These are phyloP conservation scores for slime mould (Dictyostelium discoideum) DNA, from an alignment of 78 protist genomes.

Conservation along the genomic window DNA sequence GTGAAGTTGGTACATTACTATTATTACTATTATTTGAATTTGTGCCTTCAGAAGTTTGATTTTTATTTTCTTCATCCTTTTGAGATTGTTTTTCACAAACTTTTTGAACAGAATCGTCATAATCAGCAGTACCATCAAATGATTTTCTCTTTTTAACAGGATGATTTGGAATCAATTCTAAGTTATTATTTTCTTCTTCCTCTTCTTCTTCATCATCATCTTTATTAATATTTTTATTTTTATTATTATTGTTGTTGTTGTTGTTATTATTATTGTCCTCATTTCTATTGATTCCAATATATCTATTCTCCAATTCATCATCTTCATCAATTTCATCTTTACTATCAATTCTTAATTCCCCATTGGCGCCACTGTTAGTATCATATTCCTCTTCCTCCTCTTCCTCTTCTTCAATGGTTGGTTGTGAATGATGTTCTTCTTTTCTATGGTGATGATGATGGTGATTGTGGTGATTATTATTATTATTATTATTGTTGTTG, in stretches of 20 bases:
- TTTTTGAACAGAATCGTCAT: neutral
- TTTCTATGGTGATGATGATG: neutral
- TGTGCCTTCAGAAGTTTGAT: neutral
- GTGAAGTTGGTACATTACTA: constrained; percentile 9
- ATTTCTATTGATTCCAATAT: neutral
- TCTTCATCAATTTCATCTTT: neutral
- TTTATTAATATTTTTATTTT: neutral
- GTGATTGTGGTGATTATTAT: neutral
- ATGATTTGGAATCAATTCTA: neutral
- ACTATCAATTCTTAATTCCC: constrained; percentile 5
- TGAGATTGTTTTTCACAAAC: neutral
- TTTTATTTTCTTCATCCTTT: neutral
- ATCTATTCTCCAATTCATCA: neutral
- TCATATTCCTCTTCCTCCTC: neutral
- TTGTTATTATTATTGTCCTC: neutral
- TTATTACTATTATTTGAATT: neutral
- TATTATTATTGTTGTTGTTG: neutral
- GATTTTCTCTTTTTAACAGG: neutral
- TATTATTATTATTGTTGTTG: neutral
- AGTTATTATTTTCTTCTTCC: neutral
- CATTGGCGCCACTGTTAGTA: neutral
- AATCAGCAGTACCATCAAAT: neutral
- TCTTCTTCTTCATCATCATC: neutral
- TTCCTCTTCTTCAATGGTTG: neutral
- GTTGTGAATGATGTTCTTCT: neutral